Evolutionary conservation across 2,329 filamentous ascomycete genomes (phyloP), one percentile per base, ranked within the genome.

Genomic region (Phaeomoniella chlamydospora): DNA sequence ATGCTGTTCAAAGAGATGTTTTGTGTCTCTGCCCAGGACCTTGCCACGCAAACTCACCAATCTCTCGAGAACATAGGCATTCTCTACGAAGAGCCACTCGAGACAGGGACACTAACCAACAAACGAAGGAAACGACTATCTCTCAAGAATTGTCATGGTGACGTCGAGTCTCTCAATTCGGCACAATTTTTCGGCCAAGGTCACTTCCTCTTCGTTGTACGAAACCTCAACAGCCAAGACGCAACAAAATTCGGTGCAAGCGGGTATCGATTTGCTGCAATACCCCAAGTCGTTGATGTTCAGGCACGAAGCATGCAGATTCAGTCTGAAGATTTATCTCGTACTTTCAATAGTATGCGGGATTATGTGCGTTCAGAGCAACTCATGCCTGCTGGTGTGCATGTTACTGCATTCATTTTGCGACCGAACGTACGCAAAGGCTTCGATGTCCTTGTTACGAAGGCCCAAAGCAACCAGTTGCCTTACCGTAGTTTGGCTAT

Each of bases 1-100:
- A 62, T 77, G 12, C 67, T 87, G 2, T 86, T 93, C 52, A 76
- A 83, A 15, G 82, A 92, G 50, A 66, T 87, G 6, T 93, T 92
- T 54, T 92, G 83, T 49, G 67, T 84, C 6, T 80, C 84, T 2
- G 84, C 85, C 1, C 66, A 76, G 4, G 72, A 77, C n/a, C 68
- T 93, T 5, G 80, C 85, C 1, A 65, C 71, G 10, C 70, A 73
- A 36, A 63, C 87, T 42, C 72, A 74, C 40, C 70, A 72, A 30
- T 66, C 70, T 3, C 57, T 88, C 2, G 65, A 70, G 4, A 65
- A 74, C 3, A 57, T 81, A 5, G 84, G 84, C 4, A 64, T 74
- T 6, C 61, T 90, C 1, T 88, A 80, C 60, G 80, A 88, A 43
- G 76, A 84, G 45, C 79, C 90, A 4, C 57, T 87, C 15, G 64